A percentile compares a stretch with the other conserved stretches of the same genome.
phyloP scores from a whole-genome alignment of 2,329 filamentous ascomycete species.

The Stemphylium lycopersici region DNA sequence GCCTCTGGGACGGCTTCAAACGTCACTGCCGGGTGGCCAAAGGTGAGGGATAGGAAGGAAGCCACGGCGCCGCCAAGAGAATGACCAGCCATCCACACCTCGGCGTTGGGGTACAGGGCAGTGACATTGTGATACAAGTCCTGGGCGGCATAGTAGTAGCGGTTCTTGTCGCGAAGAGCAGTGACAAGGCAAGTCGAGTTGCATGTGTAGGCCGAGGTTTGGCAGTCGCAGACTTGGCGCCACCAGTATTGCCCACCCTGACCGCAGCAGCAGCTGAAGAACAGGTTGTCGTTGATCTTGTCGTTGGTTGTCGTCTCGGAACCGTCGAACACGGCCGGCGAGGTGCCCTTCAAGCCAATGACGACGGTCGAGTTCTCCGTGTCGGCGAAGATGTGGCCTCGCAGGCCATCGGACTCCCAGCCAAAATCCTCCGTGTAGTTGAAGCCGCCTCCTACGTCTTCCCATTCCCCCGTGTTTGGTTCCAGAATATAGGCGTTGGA shows the following conservation, averaged over 20 bases:
- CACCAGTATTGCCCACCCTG: slow-evolving; percentile 90
- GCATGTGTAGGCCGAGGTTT: slow-evolving; percentile 83
- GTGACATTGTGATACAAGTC: slow-evolving; percentile 94
- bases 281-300: slow-evolving; percentile 96
- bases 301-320: slow-evolving; percentile 96
- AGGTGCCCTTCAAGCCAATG: slow-evolving; percentile 91
- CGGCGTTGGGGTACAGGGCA: slow-evolving; percentile 80
- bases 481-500: slow-evolving; percentile 85
- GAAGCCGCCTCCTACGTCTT: slow-evolving; percentile 71
- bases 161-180: slow-evolving; percentile 79
- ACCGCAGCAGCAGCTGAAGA: slow-evolving; percentile 96
- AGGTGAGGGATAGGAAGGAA: slow-evolving; percentile 88
- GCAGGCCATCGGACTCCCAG: slow-evolving; percentile 86
- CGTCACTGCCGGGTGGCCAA: slow-evolving; percentile 86
- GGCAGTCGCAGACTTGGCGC: slow-evolving; percentile 92
- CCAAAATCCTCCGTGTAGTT: slow-evolving; percentile 91
- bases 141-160: slow-evolving; percentile 87
- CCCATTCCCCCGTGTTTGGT: slow-evolving; percentile 77
- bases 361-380: slow-evolving; percentile 84
- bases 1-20: slow-evolving; percentile 95
- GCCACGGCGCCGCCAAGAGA: slow-evolving; percentile 89
- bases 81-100: slow-evolving; percentile 90
- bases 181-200: slow-evolving; percentile 87
- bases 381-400: slow-evolving; percentile 92
- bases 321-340: slow-evolving; percentile 89